Conservation (phyloP, 2,329 filamentous ascomycete genomes). For the Pestalotiopsis sp. region DNA sequence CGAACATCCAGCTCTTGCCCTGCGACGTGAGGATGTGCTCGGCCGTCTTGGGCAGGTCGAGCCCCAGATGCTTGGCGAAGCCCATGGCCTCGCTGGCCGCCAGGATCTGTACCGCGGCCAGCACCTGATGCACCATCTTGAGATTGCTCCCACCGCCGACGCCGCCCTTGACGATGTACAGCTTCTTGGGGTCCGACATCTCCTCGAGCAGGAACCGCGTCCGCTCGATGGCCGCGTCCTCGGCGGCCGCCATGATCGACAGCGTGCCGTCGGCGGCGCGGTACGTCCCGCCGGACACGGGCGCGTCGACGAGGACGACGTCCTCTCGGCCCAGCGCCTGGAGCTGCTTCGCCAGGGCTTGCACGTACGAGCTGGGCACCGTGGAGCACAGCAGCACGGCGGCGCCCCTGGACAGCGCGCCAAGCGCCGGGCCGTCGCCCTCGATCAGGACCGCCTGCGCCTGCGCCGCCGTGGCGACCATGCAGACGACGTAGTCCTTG, state of each 20-base stretch:
- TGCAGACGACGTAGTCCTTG: constrained; percentile 66
- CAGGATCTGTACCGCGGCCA: constrained; percentile 65
- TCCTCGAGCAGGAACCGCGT: constrained; percentile 61
- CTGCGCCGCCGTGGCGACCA: constrained; percentile 75
- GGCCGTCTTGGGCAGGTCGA: constrained; percentile 46
- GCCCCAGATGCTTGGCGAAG: constrained; percentile 56
- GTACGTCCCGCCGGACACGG: constrained; percentile 71
- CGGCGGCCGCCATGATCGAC: constrained; percentile 73
- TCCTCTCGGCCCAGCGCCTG: constrained; percentile 58
- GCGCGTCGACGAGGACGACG: constrained; percentile 69
- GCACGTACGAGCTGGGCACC: constrained; percentile 66
- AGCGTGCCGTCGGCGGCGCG: constrained; percentile 72
- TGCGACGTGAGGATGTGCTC: constrained; percentile 47
- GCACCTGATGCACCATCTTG: constrained; percentile 66
- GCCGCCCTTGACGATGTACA: constrained; percentile 63
- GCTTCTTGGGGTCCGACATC: constrained; percentile 62
- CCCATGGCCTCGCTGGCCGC: constrained; percentile 62
- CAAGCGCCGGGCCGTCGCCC: constrained; percentile 49
- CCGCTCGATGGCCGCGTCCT: constrained; percentile 56
- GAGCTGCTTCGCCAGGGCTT: constrained; percentile 60
- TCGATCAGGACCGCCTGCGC: constrained; percentile 68
- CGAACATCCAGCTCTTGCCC: constrained; percentile 64
- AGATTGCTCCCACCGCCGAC: constrained; percentile 62
- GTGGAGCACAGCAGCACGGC: constrained; percentile 71
- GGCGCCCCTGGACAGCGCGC: constrained; percentile 55